Percentiles rank a stretch among this genome's conserved stretches.
phyloP scores from a whole-genome alignment of 495 filamentous ascomycete species.

The Penicillium coffeae region DNA sequence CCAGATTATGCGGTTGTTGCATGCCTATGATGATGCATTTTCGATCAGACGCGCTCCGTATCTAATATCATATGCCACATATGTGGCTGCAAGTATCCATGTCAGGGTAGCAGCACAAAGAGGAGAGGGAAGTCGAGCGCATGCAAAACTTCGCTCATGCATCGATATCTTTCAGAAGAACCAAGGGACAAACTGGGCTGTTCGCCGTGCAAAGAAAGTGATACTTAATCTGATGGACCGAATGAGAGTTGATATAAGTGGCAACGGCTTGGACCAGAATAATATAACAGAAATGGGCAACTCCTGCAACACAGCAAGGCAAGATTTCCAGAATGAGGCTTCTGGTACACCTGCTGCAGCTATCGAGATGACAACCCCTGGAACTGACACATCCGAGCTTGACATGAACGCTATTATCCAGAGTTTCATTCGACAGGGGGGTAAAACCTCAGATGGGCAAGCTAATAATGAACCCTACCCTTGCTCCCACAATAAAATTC shows the following conservation, averaged over 20 bases:
- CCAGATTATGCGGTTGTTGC: slow-evolving; percentile 15
- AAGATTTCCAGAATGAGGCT: not conserved
- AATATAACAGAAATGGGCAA: not conserved
- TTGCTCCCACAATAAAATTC: not conserved
- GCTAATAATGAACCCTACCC: not conserved
- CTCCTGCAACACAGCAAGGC: not conserved
- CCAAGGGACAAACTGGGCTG: slow-evolving; percentile 30
- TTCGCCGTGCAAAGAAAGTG: slow-evolving; percentile 26
- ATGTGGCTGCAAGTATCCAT: slow-evolving; percentile 33
- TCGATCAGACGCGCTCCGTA: slow-evolving; percentile 29
- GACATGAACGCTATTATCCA: slow-evolving; percentile 31
- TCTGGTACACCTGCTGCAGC: not conserved
- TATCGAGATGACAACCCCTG: slow-evolving; percentile 9
- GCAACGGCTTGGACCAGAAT: not conserved
- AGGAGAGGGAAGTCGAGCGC: slow-evolving; percentile 23
- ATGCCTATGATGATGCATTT: slow-evolving; percentile 26
- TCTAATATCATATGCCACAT: slow-evolving; percentile 38
- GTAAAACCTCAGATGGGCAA: slow-evolving; percentile 5
- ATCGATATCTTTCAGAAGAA: slow-evolving; percentile 27
- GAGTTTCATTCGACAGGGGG: slow-evolving; percentile 28
- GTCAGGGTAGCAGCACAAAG: slow-evolving; percentile 35
- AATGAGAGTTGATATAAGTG: slow-evolving; percentile 24
- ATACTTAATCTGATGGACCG: slow-evolving; percentile 31
- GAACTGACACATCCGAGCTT: slow-evolving; percentile 23
- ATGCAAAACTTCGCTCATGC: slow-evolving; percentile 23